These are phyloP conservation scores for Theobroma grandiflorum DNA, from an alignment of 441 rosid genomes.

Conservation along the genomic window DNA sequence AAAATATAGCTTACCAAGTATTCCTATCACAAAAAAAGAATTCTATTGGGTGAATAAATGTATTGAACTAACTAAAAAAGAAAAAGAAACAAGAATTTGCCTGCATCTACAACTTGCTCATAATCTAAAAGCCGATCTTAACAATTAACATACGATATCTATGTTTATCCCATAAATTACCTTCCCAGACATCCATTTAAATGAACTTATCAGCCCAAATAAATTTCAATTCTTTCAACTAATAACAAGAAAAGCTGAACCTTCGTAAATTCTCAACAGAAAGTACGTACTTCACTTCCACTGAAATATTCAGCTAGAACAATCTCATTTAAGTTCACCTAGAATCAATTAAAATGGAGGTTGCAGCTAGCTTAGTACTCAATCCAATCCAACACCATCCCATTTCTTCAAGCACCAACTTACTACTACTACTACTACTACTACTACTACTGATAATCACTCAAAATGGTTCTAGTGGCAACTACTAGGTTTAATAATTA, in stretches of 20 bases:
- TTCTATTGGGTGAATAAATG: not conserved
- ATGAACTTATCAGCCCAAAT: not conserved
- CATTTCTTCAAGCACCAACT: not conserved
- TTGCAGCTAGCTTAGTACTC: not conserved
- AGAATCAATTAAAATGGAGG: too few species aligned
- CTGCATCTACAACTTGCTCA: not conserved
- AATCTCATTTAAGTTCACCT: not conserved
- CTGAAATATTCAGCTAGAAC: too few species aligned
- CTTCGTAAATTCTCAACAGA: too few species aligned
- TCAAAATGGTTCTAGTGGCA: too few species aligned
- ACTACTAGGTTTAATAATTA: too few species aligned
- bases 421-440: too few species aligned
- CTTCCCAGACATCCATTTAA: not conserved
- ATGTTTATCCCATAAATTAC: not conserved
- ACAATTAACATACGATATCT: not conserved
- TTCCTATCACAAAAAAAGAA: not conserved
- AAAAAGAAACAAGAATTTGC: not conserved
- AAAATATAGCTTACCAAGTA: too few species aligned
- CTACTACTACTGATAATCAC: too few species aligned
- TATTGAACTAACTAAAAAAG: not conserved
- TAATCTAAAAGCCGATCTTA: not conserved
- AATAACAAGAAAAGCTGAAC: not conserved
- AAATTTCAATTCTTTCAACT: not conserved
- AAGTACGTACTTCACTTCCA: not conserved
- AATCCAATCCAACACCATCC: not conserved